Percentiles rank a stretch among this genome's conserved stretches.
Evolutionary conservation across 805 yeast species (phyloP).

Genomic region (Saccharomycopsis fibuligera): DNA sequence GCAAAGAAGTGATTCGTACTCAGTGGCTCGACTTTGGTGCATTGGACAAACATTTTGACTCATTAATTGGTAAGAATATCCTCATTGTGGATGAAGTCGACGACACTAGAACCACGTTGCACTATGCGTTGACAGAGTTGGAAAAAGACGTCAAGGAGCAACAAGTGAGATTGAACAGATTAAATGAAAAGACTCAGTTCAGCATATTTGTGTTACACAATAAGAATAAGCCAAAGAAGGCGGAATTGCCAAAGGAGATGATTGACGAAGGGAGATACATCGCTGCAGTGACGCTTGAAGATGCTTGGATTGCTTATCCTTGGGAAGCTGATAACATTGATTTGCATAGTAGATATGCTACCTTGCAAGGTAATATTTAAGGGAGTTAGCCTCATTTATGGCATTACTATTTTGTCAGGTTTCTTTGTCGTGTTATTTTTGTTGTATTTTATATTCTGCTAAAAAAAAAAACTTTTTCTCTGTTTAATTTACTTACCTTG

Average conservation of each 20-base stretch:
- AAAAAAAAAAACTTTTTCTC: neutral
- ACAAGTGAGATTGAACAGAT: slow-evolving; percentile 51
- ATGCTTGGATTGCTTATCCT: slow-evolving; percentile 83
- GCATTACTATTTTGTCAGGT: neutral
- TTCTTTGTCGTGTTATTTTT: too few species aligned
- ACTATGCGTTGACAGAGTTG: slow-evolving; percentile 74
- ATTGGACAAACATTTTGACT: slow-evolving; percentile 57
- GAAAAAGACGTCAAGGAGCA: slow-evolving; percentile 45
- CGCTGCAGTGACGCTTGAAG: slow-evolving; percentile 70
- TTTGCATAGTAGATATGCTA: slow-evolving; percentile 60
- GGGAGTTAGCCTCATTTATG: too few species aligned
- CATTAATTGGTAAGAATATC: slow-evolving; percentile 74
- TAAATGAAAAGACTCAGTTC: slow-evolving; percentile 56
- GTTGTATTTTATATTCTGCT: too few species aligned
- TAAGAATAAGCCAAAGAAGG: slow-evolving; percentile 75
- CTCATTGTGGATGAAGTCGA: slow-evolving; percentile 88
- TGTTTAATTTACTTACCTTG: neutral
- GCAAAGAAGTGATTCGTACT: slow-evolving; percentile 77
- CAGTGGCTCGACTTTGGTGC: slow-evolving; percentile 87
- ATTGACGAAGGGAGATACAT: slow-evolving; percentile 60
- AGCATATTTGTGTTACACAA: slow-evolving; percentile 79
- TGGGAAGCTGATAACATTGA: slow-evolving; percentile 86
- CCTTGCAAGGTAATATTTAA: slow-evolving; percentile 57
- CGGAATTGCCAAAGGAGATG: slow-evolving; percentile 58
- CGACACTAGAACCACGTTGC: slow-evolving; percentile 85